Conservation (phyloP, 805 yeast genomes). For the Kregervanrija delftensis region DNA sequence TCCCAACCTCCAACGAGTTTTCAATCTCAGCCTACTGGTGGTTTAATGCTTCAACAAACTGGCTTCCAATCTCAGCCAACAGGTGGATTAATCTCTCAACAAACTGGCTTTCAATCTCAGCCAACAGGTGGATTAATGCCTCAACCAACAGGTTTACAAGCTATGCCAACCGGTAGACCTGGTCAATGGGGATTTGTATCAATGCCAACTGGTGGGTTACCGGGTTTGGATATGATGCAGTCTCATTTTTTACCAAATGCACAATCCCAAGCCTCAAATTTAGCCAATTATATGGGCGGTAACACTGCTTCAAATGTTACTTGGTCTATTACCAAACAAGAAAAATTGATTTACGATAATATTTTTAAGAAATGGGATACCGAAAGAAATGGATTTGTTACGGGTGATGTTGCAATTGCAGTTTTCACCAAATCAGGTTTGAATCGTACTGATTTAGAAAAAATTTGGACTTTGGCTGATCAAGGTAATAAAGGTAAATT, state of each 20-base stretch:
- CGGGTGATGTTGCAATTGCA: constrained; percentile 75
- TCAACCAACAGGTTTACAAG: constrained; percentile 40
- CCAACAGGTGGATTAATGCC: constrained; percentile 32
- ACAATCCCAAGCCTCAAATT: constrained; percentile 19
- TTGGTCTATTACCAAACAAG: constrained; percentile 83
- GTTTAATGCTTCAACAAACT: constrained; percentile 21
- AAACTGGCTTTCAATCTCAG: constrained; percentile 20
- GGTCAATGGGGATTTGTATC: constrained; percentile 79
- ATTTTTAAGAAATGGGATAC: constrained; percentile 87
- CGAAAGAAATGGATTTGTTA: constrained; percentile 56
- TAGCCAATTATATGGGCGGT: constrained; percentile 27
- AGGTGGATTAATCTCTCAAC: constrained; percentile 21
- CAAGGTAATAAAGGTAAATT: constrained; percentile 75
- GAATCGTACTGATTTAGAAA: constrained; percentile 75
- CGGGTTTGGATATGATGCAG: constrained; percentile 62
- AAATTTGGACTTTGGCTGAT: constrained; percentile 88
- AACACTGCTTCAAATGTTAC: constrained; percentile 45
- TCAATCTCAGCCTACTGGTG: constrained; percentile 43
- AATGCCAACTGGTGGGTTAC: constrained; percentile 62
- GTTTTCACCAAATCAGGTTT: constrained; percentile 90
- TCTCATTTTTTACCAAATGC: constrained; percentile 59
- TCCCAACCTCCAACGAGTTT: constrained; percentile 38
- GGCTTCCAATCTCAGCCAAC: constrained; percentile 24
- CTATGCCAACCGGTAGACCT: constrained; percentile 56
- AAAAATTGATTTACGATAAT: constrained; percentile 77